Conservation (phyloP, 768 basidiomycete species). For the Cystobasidiopsis lactophilus region DNA sequence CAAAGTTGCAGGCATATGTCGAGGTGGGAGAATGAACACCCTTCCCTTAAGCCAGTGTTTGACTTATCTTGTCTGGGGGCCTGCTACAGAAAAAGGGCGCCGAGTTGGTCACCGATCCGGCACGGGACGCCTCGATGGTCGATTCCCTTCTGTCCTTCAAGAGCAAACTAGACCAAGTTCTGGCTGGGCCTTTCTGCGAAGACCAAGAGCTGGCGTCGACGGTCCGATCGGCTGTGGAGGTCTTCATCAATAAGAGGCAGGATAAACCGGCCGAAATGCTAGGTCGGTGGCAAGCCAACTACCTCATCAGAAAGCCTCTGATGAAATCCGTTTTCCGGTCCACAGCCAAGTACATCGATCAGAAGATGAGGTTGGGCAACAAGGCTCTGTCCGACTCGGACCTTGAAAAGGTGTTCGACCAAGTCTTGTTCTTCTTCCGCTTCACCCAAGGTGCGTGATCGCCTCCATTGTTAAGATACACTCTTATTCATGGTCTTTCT, state of each 20-base stretch:
- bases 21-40: conserved; percentile 30
- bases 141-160: conserved; percentile 47
- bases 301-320: conserved; percentile 24
- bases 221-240: conserved; percentile 39
- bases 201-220: conserved; percentile 21
- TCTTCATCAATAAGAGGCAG: conserved; percentile 45
- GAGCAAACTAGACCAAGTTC: conserved; percentile 33
- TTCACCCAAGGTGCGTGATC: conserved; percentile 39
- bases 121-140: conserved; percentile 56
- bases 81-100: conserved; percentile 41
- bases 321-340: conserved; percentile 15
- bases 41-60: conserved; percentile 33
- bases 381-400: conserved; percentile 39
- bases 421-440: conserved; percentile 49
- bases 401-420: conserved; percentile 43
- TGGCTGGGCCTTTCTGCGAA: conserved; percentile 35
- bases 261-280: conserved; percentile 82
- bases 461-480: background rate
- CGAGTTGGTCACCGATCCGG: conserved; percentile 41
- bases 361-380: conserved; percentile 68
- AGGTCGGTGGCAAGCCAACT: conserved; percentile 30
- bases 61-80: too few species aligned
- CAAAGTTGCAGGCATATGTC: conserved; percentile 41
- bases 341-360: conserved; percentile 63
- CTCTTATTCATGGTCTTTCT: background rate